Conservation (phyloP, 306 rosid genomes). For the Notholithocarpus densiflorus region DNA sequence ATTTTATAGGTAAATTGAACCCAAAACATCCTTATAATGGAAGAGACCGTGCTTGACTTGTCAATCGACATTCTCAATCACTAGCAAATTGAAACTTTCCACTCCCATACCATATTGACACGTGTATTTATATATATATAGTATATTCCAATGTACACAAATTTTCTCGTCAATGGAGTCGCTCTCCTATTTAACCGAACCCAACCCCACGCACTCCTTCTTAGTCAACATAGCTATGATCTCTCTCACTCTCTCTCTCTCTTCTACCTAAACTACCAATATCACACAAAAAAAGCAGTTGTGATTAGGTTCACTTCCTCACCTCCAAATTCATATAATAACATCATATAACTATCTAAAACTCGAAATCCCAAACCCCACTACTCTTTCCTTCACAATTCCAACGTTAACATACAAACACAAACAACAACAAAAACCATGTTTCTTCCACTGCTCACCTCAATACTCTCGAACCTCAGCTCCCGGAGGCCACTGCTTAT, state of each 20-base stretch:
- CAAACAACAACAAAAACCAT: neutral
- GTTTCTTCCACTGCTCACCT: constrained; percentile 42
- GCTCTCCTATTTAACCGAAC: constrained; percentile 30
- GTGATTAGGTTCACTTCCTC: constrained; percentile 29
- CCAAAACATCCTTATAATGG: no score
- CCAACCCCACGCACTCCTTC: constrained; percentile 26
- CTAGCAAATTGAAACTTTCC: no score
- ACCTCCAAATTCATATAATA: constrained; percentile 2
- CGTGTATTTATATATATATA: no score
- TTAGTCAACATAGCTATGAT: constrained; percentile 33
- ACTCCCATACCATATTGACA: no score
- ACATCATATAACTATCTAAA: neutral
- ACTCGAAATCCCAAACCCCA: neutral
- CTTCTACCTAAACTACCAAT: constrained; percentile 22
- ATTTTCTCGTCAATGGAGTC: constrained; percentile 13
- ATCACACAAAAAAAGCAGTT: constrained; percentile 18
- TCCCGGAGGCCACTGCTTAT: constrained; percentile 56
- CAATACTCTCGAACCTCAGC: constrained; percentile 30
- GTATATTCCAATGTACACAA: no score
- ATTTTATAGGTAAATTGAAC: neutral
- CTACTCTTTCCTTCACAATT: neutral
- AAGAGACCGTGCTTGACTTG: neutral
- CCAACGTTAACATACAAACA: neutral
- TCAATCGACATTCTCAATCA: no score
- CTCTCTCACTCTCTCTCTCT: neutral